Conservation (phyloP, 305 asterid genomes). For the Solanum hybrid region DNA sequence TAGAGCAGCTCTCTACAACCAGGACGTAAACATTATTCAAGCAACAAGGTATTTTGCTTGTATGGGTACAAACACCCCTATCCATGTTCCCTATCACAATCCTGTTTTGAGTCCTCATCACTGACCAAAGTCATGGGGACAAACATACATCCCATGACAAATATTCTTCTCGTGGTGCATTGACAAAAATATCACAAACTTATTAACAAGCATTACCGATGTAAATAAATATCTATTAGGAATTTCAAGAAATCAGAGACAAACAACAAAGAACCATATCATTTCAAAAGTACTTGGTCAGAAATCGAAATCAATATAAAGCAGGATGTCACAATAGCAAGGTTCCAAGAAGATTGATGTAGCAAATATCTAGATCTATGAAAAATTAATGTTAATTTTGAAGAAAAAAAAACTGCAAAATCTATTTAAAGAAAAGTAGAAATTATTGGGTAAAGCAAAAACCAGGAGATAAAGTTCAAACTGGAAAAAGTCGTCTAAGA, state of each 20-base stretch:
- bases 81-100: background rate
- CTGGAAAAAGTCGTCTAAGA: background rate
- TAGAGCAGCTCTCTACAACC: background rate
- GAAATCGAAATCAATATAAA: background rate
- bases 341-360: background rate
- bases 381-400: background rate
- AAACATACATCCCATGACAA: background rate
- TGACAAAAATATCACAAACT: background rate
- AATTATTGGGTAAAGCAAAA: background rate
- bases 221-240: no score
- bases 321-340: background rate
- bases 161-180: background rate
- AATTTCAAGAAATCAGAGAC: background rate
- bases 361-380: background rate
- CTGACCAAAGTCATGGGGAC: background rate
- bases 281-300: background rate
- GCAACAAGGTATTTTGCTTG: background rate
- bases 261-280: background rate
- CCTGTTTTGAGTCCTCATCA: background rate
- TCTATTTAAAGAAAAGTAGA: background rate
- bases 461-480: background rate
- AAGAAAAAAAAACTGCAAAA: background rate
- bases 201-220: background rate
- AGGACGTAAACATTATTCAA: background rate
- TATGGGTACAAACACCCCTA: background rate